These are phyloP conservation scores for Kodamaea plutei DNA, from an alignment of 1,139 yeast genomes.

Conservation along the genomic window DNA sequence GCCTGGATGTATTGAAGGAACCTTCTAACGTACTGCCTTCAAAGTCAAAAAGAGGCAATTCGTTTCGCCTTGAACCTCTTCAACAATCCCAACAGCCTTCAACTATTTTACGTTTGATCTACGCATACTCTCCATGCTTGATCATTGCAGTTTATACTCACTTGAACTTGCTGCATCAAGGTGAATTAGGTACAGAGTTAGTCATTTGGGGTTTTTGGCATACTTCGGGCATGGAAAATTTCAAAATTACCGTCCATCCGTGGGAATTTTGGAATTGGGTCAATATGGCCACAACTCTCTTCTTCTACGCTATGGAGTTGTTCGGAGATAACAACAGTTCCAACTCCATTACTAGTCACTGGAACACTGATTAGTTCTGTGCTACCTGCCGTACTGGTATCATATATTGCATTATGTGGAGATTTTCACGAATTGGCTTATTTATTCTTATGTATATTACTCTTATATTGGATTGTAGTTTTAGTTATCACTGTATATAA, in stretches of 20 bases:
- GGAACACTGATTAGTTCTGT: conserved; percentile 21
- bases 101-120: conserved; percentile 56
- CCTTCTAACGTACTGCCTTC: too few relatives aligned
- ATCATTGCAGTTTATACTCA: conserved; percentile 94
- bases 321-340: conserved; percentile 36
- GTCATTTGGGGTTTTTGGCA: conserved; percentile 57
- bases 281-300: conserved; percentile 74
- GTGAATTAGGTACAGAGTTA: conserved; percentile 61
- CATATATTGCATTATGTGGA: conserved; percentile 1
- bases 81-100: conserved; percentile 41
- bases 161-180: conserved; percentile 83
- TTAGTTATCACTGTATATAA: too few relatives aligned
- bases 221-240: conserved; percentile 15
- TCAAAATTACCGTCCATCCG: conserved; percentile 53
- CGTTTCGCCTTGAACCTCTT: too few relatives aligned
- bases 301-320: conserved; percentile 77
- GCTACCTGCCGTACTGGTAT: too few relatives aligned
- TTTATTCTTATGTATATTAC: too few relatives aligned
- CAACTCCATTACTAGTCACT: conserved; percentile 24
- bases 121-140: conserved; percentile 89
- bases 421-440: neutral
- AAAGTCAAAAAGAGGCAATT: too few relatives aligned
- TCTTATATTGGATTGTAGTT: neutral
- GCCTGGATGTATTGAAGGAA: neutral
- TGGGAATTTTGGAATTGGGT: conserved; percentile 98